These are phyloP conservation scores for Colletotrichum sojae DNA, from an alignment of 2,329 filamentous ascomycete species.

Conservation along the genomic window DNA sequence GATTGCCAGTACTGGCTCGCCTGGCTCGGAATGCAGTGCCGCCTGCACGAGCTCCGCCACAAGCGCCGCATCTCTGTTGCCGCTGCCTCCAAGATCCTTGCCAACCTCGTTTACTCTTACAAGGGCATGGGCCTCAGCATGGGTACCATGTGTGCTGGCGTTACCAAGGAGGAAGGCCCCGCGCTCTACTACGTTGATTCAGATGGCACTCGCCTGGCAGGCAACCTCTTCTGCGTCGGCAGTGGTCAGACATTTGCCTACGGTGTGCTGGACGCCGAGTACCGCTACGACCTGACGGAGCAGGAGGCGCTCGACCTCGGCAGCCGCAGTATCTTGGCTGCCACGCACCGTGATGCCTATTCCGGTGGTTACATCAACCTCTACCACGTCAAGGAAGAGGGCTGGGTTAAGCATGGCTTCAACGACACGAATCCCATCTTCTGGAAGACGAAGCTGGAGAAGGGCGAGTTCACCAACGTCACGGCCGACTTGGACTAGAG, in stretches of 20 bases:
- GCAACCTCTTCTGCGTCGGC: conserved; percentile 98
- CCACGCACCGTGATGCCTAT: conserved; percentile 98
- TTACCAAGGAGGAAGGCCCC: conserved; percentile 94
- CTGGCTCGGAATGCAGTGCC: conserved; percentile 99
- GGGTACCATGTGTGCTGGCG: conserved; percentile 99
- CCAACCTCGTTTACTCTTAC: conserved; percentile 98
- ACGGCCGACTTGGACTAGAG: conserved; percentile 79
- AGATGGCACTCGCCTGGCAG: conserved; percentile 91
- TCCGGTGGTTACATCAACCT: conserved; percentile 98
- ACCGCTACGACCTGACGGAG: conserved; percentile 87
- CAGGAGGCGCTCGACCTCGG: conserved; percentile 94
- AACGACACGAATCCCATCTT: conserved; percentile 98
- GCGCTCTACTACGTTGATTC: conserved; percentile 99
- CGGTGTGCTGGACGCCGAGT: conserved; percentile 96
- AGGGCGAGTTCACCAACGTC: conserved; percentile 98
- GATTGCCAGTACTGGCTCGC: conserved; percentile 99
- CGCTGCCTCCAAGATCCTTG: conserved; percentile 97
- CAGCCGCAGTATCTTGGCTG: conserved; percentile 91
- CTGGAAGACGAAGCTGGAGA: conserved; percentile 99
- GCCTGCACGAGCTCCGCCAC: conserved; percentile 98
- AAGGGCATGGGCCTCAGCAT: conserved; percentile 99
- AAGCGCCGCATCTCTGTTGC: conserved; percentile 99
- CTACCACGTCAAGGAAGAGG: conserved; percentile 98
- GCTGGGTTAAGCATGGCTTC: conserved; percentile 99
- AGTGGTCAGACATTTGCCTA: conserved; percentile 99